These are phyloP conservation scores for Nigrospora sphaerica DNA, from an alignment of 2,329 filamentous ascomycete species.

Conservation along the genomic window DNA sequence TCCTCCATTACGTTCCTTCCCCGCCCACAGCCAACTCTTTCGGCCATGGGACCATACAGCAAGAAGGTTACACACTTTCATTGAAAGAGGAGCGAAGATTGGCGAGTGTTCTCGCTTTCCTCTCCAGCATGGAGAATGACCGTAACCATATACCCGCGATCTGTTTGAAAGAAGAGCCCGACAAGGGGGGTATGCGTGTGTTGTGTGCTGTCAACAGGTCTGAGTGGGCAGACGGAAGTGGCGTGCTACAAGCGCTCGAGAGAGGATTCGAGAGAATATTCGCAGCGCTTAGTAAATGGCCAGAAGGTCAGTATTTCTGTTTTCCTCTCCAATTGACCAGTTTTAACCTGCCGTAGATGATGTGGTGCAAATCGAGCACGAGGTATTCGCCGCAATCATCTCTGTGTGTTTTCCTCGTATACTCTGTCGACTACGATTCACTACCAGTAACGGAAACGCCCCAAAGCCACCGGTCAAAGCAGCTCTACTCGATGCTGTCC, in stretches of 20 bases:
- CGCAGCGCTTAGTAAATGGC: conserved; percentile 4
- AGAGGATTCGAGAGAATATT: conserved; percentile 10
- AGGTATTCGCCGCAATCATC: conserved; percentile 19
- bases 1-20: conserved; percentile 18
- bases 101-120: conserved; percentile 21
- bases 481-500: conserved; percentile 2
- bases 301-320: conserved; percentile 1
- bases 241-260: conserved; percentile 9
- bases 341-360: not conserved
- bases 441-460: not conserved
- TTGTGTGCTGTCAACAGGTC: conserved; percentile 24
- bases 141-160: conserved; percentile 25
- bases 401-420: conserved; percentile 23
- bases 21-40: conserved; percentile 9
- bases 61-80: conserved; percentile 15
- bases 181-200: conserved; percentile 12
- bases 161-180: conserved; percentile 18
- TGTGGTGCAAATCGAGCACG: conserved; percentile 4
- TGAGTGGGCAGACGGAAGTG: conserved; percentile 7
- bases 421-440: conserved; percentile 17
- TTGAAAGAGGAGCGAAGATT: conserved; percentile 24
- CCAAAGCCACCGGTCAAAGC: conserved; percentile 8
- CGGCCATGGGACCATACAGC: conserved; percentile 1
- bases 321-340: not conserved
- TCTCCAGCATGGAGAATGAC: conserved; percentile 21